A percentile compares a stretch with the other conserved stretches of the same genome.
Conservation (phyloP, 2,329 filamentous ascomycete genomes). For the Berkeleyomyces rouxiae region DNA sequence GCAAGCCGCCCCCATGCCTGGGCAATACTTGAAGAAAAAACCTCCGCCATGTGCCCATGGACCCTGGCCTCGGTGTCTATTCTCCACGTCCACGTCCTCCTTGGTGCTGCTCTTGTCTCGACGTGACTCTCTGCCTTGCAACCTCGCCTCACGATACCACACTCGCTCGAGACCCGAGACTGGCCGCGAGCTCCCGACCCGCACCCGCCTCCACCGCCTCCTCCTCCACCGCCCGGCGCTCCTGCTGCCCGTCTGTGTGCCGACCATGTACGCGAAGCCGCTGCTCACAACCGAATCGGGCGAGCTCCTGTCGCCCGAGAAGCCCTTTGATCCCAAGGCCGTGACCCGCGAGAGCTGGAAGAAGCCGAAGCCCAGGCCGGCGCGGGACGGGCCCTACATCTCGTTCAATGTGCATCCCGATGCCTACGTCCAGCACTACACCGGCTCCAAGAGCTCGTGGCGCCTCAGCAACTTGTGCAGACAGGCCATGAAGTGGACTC, state of each 20-base stretch:
- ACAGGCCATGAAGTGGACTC: slow-evolving; percentile 49
- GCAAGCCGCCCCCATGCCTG: no score
- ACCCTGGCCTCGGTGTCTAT: no score
- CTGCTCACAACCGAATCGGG: slow-evolving; percentile 8
- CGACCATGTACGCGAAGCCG: slow-evolving; percentile 8
- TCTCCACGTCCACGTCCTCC: no score
- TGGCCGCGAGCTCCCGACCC: no score
- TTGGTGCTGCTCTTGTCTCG: no score
- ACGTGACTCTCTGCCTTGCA: no score
- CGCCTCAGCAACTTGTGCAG: slow-evolving; percentile 57
- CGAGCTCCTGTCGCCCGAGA: slow-evolving; percentile 26
- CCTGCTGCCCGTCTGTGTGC: background rate
- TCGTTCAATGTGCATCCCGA: slow-evolving; percentile 79
- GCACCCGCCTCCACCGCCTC: background rate
- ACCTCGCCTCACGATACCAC: no score
- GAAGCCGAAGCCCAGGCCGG: slow-evolving; percentile 42
- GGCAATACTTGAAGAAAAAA: background rate
- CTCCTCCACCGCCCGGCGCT: background rate
- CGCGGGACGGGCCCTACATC: slow-evolving; percentile 59
- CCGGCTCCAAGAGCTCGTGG: slow-evolving; percentile 37
- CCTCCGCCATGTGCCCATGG: background rate
- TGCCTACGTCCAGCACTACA: slow-evolving; percentile 48
- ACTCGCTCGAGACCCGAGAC: no score
- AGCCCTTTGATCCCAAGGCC: slow-evolving; percentile 70
- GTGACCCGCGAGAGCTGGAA: slow-evolving; percentile 65